Conservation (phyloP, 257 asterid genomes). For the Primulina eburnea region DNA sequence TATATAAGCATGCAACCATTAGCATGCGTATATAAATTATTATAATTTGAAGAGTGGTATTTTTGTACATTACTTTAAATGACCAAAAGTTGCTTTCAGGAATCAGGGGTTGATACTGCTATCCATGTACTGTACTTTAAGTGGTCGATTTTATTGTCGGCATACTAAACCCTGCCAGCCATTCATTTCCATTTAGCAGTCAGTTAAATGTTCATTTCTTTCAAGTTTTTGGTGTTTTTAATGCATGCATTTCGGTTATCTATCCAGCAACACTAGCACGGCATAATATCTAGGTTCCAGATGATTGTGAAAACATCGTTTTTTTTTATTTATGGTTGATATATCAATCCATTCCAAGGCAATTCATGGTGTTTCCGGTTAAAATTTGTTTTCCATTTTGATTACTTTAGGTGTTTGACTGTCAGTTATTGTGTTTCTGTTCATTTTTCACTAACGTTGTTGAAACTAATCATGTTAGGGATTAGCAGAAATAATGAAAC, state of each 20-base stretch:
- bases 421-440: slow-evolving; percentile 17
- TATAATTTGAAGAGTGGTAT: not conserved
- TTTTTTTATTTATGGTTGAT: slow-evolving; percentile 15
- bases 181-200: not conserved
- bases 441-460: slow-evolving; percentile 4
- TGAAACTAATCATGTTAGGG: slow-evolving; percentile 45
- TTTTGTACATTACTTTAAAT: no score
- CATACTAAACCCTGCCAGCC: slow-evolving; percentile 6
- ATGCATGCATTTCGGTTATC: slow-evolving; percentile 17
- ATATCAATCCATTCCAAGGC: slow-evolving; percentile 11
- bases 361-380: slow-evolving; percentile 10
- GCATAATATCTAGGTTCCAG: not conserved
- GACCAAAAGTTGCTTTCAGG: not conserved
- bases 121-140: not conserved
- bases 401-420: slow-evolving; percentile 6
- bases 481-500: slow-evolving; percentile 86
- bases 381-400: slow-evolving; percentile 2
- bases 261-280: not conserved
- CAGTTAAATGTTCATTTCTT: not conserved
- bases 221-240: slow-evolving; percentile 1
- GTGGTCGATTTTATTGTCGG: not conserved
- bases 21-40: not conserved
- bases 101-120: no score
- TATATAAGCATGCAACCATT: not conserved
- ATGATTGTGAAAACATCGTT: slow-evolving; percentile 8